Percentiles rank a stretch among this genome's conserved stretches.
Evolutionary conservation across 148 eudicot genomes (phyloP).

Genomic region (Nepenthes gracilis): DNA sequence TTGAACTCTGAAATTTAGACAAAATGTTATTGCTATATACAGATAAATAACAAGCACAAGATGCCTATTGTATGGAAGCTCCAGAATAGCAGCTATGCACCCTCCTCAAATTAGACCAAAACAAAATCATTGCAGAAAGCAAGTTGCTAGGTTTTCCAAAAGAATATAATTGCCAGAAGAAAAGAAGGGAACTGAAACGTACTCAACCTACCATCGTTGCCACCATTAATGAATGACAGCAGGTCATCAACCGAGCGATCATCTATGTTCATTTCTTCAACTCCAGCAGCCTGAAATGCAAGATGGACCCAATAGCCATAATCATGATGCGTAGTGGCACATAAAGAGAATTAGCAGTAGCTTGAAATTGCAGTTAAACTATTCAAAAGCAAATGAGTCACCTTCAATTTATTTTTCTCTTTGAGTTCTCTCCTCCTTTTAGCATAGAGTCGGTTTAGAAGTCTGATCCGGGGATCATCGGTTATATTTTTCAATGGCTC

Average conservation of each 20-base stretch:
- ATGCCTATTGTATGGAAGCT: no score
- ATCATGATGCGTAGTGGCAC: constrained; percentile 2
- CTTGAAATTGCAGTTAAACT: not conserved
- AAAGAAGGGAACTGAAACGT: not conserved
- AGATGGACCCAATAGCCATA: constrained; percentile 5
- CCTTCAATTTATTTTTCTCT: constrained; percentile 67
- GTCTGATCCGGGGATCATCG: constrained; percentile 84
- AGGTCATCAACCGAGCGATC: constrained; percentile 86
- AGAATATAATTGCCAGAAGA: not conserved
- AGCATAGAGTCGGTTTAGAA: constrained; percentile 78
- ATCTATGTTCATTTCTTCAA: constrained; percentile 58
- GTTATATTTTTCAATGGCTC: constrained; percentile 77
- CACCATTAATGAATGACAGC: constrained; percentile 82
- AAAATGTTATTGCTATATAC: no score
- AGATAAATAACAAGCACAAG: no score
- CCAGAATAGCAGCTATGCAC: no score
- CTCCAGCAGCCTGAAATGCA: constrained; percentile 44
- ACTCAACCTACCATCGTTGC: constrained; percentile 40
- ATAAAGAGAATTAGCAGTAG: not conserved
- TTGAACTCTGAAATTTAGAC: no score
- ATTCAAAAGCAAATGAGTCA: constrained; percentile 6
- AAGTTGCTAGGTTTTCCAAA: not conserved
- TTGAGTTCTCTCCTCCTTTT: constrained; percentile 77
- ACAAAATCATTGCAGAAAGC: not conserved
- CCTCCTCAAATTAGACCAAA: not conserved